Evolutionary conservation across 768 basidiomycete species (phyloP).

Genomic region (Leccinum rimulosum): DNA sequence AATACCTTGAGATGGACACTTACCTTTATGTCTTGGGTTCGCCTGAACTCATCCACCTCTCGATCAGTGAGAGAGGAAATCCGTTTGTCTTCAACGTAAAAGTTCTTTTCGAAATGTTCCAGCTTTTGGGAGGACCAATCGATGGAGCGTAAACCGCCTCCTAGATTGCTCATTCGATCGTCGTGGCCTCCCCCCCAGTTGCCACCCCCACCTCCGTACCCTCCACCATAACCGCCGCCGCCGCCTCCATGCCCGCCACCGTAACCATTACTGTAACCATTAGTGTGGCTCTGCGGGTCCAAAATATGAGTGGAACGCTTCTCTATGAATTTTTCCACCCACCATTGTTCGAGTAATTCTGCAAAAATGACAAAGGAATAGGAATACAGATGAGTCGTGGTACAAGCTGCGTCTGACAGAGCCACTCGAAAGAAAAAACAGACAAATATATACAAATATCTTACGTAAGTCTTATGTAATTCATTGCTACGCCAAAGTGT

Average conservation of each 20-base stretch:
- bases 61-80: constrained; percentile 74
- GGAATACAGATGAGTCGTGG: constrained; percentile 20
- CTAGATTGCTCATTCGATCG: constrained; percentile 79
- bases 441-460: constrained; percentile 12
- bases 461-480: constrained; percentile 7
- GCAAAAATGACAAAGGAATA: background rate
- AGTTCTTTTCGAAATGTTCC: constrained; percentile 95
- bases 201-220: constrained; percentile 30
- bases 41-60: constrained; percentile 87
- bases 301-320: background rate
- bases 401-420: constrained; percentile 10
- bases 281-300: constrained; percentile 26
- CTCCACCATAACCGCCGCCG: constrained; percentile 26
- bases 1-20: constrained; percentile 6
- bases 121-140: constrained; percentile 80
- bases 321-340: background rate
- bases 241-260: constrained; percentile 31
- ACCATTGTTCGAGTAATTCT: constrained; percentile 21
- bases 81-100: constrained; percentile 87
- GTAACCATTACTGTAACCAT: constrained; percentile 37
- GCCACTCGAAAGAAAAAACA: constrained; percentile 19
- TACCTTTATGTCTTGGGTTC: constrained; percentile 85
- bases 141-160: constrained; percentile 75
- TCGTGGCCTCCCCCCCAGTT: constrained; percentile 39
- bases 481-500: background rate